phyloP scores from a whole-genome alignment of 768 basidiomycete genomes.

The Pleurotus djamor region DNA sequence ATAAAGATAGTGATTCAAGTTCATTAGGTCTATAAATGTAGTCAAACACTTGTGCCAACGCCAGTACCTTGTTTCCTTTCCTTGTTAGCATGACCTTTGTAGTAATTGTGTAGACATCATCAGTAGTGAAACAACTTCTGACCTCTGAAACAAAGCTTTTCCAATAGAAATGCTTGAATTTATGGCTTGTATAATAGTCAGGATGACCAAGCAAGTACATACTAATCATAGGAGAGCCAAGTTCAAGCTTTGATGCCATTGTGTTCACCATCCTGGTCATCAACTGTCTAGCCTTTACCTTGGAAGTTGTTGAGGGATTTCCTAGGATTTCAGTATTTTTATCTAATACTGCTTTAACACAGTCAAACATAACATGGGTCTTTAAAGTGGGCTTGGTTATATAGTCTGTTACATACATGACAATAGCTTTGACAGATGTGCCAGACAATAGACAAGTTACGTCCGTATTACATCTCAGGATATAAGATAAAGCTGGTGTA shows the following conservation, averaged over 20 bases:
- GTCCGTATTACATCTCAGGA: slow-evolving; percentile 33
- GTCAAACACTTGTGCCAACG: slow-evolving; percentile 24
- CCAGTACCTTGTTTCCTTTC: slow-evolving; percentile 13
- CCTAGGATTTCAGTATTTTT: slow-evolving; percentile 19
- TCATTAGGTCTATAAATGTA: slow-evolving; percentile 23
- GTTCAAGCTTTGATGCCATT: slow-evolving; percentile 30
- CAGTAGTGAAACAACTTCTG: slow-evolving; percentile 12
- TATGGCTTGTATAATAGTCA: slow-evolving; percentile 36
- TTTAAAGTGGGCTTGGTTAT: slow-evolving; percentile 30
- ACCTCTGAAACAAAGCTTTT: slow-evolving; percentile 23
- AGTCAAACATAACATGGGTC: slow-evolving; percentile 33
- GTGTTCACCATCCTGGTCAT: slow-evolving; percentile 34
- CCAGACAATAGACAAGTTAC: slow-evolving; percentile 27
- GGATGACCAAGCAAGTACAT: slow-evolving; percentile 28
- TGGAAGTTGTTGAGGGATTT: slow-evolving; percentile 1
- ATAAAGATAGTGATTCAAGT: slow-evolving; percentile 10
- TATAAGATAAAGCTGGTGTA: background rate
- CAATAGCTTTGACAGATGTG: slow-evolving; percentile 24
- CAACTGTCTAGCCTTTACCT: slow-evolving; percentile 23
- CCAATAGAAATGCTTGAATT: slow-evolving; percentile 31
- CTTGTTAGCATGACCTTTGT: slow-evolving; percentile 19
- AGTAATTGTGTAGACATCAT: slow-evolving; percentile 4
- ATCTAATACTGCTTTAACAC: slow-evolving; percentile 20
- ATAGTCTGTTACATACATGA: slow-evolving; percentile 19
- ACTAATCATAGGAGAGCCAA: slow-evolving; percentile 29